phyloP scores from a whole-genome alignment of 2,329 filamentous ascomycete genomes.

The Grosmannia clavigera region DNA sequence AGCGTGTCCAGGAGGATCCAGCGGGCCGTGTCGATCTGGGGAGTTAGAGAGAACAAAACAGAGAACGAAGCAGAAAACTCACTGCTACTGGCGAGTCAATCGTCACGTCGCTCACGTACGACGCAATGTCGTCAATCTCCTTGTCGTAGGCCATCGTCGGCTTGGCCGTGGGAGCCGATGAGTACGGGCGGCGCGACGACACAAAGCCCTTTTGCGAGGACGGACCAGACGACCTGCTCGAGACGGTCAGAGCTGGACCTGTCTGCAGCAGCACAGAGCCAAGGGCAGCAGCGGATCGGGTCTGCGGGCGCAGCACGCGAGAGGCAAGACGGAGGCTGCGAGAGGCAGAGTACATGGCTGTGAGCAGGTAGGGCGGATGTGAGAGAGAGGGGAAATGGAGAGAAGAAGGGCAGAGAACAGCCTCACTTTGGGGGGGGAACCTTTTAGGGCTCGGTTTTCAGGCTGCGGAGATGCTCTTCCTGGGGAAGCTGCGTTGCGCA shows the following conservation, averaged over 20 bases:
- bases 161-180: constrained; percentile 37
- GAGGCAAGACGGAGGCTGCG: constrained; percentile 42
- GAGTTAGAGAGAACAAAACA: background rate
- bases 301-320: constrained; percentile 38
- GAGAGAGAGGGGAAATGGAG: background rate
- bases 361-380: constrained; percentile 2
- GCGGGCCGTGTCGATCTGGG: constrained; percentile 73
- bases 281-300: constrained; percentile 17
- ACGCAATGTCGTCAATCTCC: constrained; percentile 90
- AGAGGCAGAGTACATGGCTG: constrained; percentile 39
- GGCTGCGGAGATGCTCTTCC: no score
- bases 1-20: constrained; percentile 95
- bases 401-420: background rate
- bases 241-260: constrained; percentile 10
- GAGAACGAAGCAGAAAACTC: constrained; percentile 25
- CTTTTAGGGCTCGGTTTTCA: background rate
- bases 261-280: background rate
- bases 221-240: constrained; percentile 17
- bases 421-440: background rate
- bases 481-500: no score
- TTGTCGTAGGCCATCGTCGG: constrained; percentile 61
- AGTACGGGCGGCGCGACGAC: constrained; percentile 31
- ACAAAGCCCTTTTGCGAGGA: constrained; percentile 25
- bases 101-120: constrained; percentile 84
- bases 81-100: constrained; percentile 89